phyloP scores from a whole-genome alignment of 441 rosid species.

The Manihot esculenta region DNA sequence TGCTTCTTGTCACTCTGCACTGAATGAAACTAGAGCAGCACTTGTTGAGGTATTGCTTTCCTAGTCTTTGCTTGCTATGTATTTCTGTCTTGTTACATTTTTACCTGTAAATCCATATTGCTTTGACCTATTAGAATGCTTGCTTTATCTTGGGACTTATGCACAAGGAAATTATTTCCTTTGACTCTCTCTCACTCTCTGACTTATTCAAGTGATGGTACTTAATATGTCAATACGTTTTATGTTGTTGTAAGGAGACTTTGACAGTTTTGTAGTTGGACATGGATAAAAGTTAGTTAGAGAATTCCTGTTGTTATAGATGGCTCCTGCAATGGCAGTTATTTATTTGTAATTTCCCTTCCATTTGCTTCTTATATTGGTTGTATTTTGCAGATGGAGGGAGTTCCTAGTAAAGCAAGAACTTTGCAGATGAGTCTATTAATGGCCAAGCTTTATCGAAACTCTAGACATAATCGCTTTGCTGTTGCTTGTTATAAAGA shows the following conservation, averaged over 20 bases:
- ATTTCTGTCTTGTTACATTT: slow-evolving; percentile 5
- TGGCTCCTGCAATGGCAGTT: too few species aligned
- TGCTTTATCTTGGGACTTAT: not conserved
- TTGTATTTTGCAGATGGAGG: slow-evolving; percentile 69
- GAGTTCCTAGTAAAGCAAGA: slow-evolving; percentile 84
- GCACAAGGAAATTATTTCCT: not conserved
- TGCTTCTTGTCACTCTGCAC: slow-evolving; percentile 80
- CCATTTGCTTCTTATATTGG: not conserved
- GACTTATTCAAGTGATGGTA: too few species aligned
- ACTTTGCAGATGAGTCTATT: slow-evolving; percentile 88
- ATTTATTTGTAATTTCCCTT: not conserved
- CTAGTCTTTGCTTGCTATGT: slow-evolving; percentile 13
- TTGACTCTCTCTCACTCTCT: not conserved
- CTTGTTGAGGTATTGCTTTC: slow-evolving; percentile 63
- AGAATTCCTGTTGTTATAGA: too few species aligned
- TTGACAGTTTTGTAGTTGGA: too few species aligned
- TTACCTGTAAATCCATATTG: not conserved
- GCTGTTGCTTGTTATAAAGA: slow-evolving; percentile 88
- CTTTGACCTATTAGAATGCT: not conserved
- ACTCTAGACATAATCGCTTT: slow-evolving; percentile 74
- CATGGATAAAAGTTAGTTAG: too few species aligned
- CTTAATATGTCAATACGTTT: not conserved
- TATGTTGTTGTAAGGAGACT: not conserved
- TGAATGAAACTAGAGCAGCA: slow-evolving; percentile 75
- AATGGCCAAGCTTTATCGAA: slow-evolving; percentile 91